These are phyloP conservation scores for Myxozyma monticola DNA, from an alignment of 805 yeast species.

Conservation along the genomic window DNA sequence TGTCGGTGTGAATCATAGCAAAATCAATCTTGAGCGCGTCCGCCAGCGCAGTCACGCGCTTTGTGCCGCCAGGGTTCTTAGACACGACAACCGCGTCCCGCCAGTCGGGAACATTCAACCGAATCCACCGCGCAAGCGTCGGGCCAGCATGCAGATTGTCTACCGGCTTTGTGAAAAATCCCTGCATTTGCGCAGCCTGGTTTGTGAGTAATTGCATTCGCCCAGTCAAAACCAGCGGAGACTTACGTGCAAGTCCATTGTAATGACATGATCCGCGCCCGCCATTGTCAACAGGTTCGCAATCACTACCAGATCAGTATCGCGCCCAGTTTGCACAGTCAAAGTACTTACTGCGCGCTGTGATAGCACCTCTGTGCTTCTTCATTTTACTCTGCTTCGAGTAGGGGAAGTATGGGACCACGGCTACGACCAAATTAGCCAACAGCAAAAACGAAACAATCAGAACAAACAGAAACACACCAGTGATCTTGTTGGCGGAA, in stretches of 20 bases:
- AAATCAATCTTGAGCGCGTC: conserved; percentile 92
- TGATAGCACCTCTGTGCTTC: conserved; percentile 97
- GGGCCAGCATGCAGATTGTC: conserved; percentile 97
- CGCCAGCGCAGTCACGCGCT: conserved; percentile 96
- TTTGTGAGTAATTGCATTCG: too few relatives aligned
- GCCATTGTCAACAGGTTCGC: conserved; percentile 96
- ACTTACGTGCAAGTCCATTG: conserved; percentile 93
- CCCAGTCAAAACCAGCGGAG: too few relatives aligned
- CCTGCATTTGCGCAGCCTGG: conserved; percentile 99
- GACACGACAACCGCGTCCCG: conserved; percentile 91
- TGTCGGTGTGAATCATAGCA: conserved; percentile 98
- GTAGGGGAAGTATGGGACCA: conserved; percentile 96
- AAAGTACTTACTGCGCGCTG: conserved; percentile 63
- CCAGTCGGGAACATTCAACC: conserved; percentile 83
- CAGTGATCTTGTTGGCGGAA: conserved; percentile 90
- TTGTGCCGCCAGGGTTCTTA: conserved; percentile 99
- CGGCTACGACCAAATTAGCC: conserved; percentile 51
- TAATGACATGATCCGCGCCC: conserved; percentile 97
- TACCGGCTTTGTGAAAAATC: conserved; percentile 95
- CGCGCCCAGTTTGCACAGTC: background rate
- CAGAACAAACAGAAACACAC: conserved; percentile 10
- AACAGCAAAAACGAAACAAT: background rate
- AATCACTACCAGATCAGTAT: conserved; percentile 70
- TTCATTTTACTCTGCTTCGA: conserved; percentile 98
- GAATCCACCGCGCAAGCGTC: conserved; percentile 92